These are phyloP conservation scores for Alternaria brassicicola DNA, from an alignment of 2,329 filamentous ascomycete genomes.

Conservation along the genomic window DNA sequence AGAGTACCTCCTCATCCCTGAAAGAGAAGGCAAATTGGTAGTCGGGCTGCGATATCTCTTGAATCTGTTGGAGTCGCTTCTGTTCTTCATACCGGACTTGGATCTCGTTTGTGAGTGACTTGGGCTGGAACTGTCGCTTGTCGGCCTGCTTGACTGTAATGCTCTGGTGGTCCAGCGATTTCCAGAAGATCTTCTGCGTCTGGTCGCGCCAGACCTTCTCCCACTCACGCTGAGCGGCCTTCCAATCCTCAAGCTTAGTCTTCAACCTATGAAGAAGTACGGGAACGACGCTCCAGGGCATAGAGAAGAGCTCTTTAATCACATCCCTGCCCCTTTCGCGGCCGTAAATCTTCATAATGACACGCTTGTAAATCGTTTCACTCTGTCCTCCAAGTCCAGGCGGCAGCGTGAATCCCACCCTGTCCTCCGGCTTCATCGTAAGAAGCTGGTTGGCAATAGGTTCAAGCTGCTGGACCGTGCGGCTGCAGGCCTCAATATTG, in stretches of 20 bases:
- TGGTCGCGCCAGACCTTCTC: conserved; percentile 98
- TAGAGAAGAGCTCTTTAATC: conserved; percentile 81
- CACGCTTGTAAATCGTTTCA: conserved; percentile 94
- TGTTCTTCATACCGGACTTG: conserved; percentile 93
- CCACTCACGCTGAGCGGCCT: conserved; percentile 95
- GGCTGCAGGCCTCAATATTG: conserved; percentile 92
- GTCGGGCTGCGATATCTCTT: conserved; percentile 64
- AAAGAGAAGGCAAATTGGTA: conserved; percentile 81
- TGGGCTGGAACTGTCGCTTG: conserved; percentile 88
- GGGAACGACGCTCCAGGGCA: conserved; percentile 86
- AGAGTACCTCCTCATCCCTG: conserved; percentile 60
- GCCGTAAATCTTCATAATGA: conserved; percentile 97
- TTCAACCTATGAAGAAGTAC: conserved; percentile 88
- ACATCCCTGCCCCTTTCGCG: conserved; percentile 82
- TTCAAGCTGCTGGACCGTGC: conserved; percentile 94
- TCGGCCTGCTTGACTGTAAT: conserved; percentile 86
- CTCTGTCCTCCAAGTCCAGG: conserved; percentile 87
- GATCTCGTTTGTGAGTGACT: conserved; percentile 87
- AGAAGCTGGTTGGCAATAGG: conserved; percentile 91
- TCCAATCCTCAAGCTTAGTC: conserved; percentile 97
- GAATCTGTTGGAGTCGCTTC: conserved; percentile 70
- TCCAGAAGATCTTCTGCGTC: conserved; percentile 92
- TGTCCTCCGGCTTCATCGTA: conserved; percentile 73
- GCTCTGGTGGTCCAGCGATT: conserved; percentile 95
- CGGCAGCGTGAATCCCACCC: conserved; percentile 77